Evolutionary conservation across 805 yeast genomes (phyloP).

Genomic region (Saturnispora galanensis): DNA sequence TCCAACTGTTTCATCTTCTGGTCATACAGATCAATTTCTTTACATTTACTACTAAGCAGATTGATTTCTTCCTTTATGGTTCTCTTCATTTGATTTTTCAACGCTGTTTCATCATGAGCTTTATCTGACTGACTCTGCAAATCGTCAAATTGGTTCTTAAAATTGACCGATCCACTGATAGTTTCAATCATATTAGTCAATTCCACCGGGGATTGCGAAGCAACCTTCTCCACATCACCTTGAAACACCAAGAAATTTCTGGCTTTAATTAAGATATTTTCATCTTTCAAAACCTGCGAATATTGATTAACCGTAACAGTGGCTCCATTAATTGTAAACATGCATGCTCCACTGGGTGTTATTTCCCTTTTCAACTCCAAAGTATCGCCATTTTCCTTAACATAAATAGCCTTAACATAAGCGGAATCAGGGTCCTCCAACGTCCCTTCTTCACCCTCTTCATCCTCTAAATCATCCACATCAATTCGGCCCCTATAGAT

Average conservation of each 20-base stretch:
- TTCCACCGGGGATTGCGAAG: conserved; percentile 74
- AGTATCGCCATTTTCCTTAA: conserved; percentile 48
- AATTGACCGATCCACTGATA: conserved; percentile 73
- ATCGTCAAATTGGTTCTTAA: conserved; percentile 52
- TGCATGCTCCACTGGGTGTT: conserved; percentile 48
- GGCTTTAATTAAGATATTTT: conserved; percentile 80
- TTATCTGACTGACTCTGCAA: conserved; percentile 54
- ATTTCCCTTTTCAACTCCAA: conserved; percentile 57
- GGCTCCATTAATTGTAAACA: conserved; percentile 54
- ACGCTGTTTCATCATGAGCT: conserved; percentile 54
- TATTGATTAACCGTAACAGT: conserved; percentile 58
- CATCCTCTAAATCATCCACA: conserved; percentile 20
- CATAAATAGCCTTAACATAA: conserved; percentile 70
- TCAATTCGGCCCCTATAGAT: conserved; percentile 63
- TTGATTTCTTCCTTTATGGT: conserved; percentile 62
- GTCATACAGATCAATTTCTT: conserved; percentile 61
- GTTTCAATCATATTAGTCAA: conserved; percentile 68
- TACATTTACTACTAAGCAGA: conserved; percentile 67
- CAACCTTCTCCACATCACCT: conserved; percentile 93
- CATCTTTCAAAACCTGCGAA: conserved; percentile 52
- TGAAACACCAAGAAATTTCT: conserved; percentile 89
- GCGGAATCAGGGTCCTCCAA: conserved; percentile 58
- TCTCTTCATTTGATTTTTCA: conserved; percentile 59
- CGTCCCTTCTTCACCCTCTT: conserved; percentile 23
- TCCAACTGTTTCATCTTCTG: conserved; percentile 40